Percentiles rank a stretch among this genome's conserved stretches.
Evolutionary conservation across 768 basidiomycete genomes (phyloP).

Genomic region (Termitomyces sp.): DNA sequence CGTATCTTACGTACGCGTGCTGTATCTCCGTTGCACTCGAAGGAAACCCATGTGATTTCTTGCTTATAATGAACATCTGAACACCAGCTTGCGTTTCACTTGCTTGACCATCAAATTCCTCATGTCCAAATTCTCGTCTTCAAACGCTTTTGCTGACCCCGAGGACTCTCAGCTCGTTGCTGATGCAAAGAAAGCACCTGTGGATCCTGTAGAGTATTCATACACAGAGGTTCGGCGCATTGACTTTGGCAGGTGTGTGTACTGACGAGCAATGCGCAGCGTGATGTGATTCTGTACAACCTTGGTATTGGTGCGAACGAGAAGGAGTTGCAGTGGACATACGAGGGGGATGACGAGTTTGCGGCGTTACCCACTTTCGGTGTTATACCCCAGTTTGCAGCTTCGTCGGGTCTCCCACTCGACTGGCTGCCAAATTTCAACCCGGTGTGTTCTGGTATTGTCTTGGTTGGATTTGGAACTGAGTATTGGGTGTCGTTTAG

Average conservation of each 20-base stretch:
- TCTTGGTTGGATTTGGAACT: background rate
- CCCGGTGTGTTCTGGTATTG: constrained; percentile 52
- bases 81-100: background rate
- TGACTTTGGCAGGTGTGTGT: background rate
- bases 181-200: constrained; percentile 66
- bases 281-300: constrained; percentile 93
- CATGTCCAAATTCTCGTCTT: constrained; percentile 37
- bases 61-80: background rate
- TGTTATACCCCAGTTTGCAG: constrained; percentile 85
- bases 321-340: constrained; percentile 88
- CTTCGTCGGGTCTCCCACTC: constrained; percentile 59
- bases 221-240: constrained; percentile 59
- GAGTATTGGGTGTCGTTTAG: constrained; percentile 28
- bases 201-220: constrained; percentile 53
- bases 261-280: constrained; percentile 22
- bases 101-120: background rate
- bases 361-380: constrained; percentile 89
- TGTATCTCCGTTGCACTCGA: background rate
- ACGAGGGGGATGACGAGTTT: constrained; percentile 86
- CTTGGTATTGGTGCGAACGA: constrained; percentile 92
- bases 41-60: constrained; percentile 4
- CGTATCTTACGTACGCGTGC: background rate
- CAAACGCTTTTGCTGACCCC: constrained; percentile 58
- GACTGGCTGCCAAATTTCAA: constrained; percentile 96
- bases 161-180: constrained; percentile 82